Base-by-base conservation (phyloP, 176 grass and related monocot species). In the Canna indica region DNA sequence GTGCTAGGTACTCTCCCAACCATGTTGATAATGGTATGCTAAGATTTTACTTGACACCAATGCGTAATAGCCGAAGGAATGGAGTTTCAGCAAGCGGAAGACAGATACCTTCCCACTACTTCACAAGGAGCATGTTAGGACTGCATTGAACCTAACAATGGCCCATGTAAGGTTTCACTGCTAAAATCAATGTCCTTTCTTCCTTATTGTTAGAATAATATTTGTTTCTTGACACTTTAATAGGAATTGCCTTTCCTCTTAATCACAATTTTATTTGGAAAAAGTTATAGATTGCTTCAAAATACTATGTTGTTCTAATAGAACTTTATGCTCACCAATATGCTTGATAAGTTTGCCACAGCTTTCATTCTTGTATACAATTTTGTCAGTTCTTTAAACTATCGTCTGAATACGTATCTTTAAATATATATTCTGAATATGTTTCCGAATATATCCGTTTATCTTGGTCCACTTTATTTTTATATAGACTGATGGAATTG, bases 21-120 rank as follows among this genome's bases (percentile, higher is more conserved):
- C 86, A 75, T 68, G 78, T 81, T 25, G 94, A 97, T 67, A 93
- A 90, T 73, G 84, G 95, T 3, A 90, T 99, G 95, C 74, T 99
- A 59, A 73, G 95, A 47, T 99, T 99, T 86, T 99, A 99, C 81
- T 72, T 99, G 69, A 90, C 95, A 36, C 95, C 95, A 34, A 90
- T 85, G 86, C 81, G 80, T 42, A 93, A 82, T 76, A 47, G 68
- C 44, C 25, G 95, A 62, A 87, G 85, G 71, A 85, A 85, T 18
- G 81, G 83, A 39, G 57, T 87, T 67, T 60, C 86, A 13, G 79
- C 77, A 69, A 93, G 90, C 13, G 83, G 84, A 48, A 48, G 41
- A 15, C 87, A 77, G 64, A 80, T 92, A 47, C 81, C 79, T 33
- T 88, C 95, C 6, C 84, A 80, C 36, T 82, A 85, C 78, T 93